Percentiles rank a stretch among this genome's conserved stretches.
Conservation (phyloP, 2,329 filamentous ascomycete genomes). For the Verticillium nubilum region DNA sequence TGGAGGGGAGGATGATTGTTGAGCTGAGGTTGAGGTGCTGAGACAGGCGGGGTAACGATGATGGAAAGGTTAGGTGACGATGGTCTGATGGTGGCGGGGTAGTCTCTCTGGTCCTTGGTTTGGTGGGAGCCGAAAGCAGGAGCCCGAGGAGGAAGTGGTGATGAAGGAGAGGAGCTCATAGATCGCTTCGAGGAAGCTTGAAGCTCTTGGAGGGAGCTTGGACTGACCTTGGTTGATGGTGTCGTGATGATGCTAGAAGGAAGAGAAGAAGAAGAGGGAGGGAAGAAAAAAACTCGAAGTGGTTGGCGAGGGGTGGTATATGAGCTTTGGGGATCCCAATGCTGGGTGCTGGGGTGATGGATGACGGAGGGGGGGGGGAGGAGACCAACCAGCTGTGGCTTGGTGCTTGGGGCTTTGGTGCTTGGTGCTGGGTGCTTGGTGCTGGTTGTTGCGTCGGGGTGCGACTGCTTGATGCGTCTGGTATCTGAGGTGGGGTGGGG, state of each 20-base stretch:
- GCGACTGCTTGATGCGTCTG: not conserved
- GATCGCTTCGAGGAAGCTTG: not conserved
- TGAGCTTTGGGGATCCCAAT: not conserved
- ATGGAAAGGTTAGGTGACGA: not conserved
- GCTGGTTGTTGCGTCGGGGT: not conserved
- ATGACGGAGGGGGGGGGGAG: not conserved
- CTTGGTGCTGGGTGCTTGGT: not conserved
- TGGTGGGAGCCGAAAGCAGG: not conserved
- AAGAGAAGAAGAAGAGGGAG: not conserved
- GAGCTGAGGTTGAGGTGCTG: not conserved
- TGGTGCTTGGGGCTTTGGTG: not conserved
- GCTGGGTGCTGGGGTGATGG: not conserved
- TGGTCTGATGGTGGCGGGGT: not conserved
- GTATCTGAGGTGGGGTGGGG: not conserved
- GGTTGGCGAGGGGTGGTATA: not conserved
- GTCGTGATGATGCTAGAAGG: not conserved
- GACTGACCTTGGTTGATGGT: not conserved
- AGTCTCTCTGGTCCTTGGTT: not conserved
- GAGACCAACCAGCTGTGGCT: not conserved
- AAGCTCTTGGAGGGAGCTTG: not conserved
- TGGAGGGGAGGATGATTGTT: not conserved
- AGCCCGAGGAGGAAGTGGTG: not conserved
- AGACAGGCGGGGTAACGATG: not conserved
- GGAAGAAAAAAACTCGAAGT: not conserved
- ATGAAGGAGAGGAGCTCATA: not conserved